Base-by-base conservation (phyloP, 129 eudicot species). In the Silybum marianum region DNA sequence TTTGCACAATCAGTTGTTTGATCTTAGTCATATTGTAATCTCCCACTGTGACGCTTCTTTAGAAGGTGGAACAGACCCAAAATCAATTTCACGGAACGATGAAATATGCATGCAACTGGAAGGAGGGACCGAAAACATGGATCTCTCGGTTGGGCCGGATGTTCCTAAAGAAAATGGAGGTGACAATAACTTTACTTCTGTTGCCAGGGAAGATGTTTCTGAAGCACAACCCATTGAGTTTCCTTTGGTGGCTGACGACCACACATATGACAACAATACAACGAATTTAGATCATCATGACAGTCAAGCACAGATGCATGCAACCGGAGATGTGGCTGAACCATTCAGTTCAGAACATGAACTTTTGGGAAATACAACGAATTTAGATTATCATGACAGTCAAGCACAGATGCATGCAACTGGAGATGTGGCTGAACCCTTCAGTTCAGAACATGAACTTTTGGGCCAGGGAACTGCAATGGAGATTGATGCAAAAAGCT, bases 1-100 rank as follows among this genome's bases (percentile, higher is more conserved):
- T 77, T 85, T 94, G 83, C 93, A 92, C 76, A 85, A 84, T 79
- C 91, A 88, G 78, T 40, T 78, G 69, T 87, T 78, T 82, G 92
- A 90, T 84, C 75, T 90, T 75, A 86, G 91, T 77, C 82, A 78
- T 74, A 90, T 88, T 42, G 80, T 28, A 24, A 60, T 95, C 32
- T 68, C 89, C 60, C 74, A 48, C 21, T 14, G 70, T 44, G 80
- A 69, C 36, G 74, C 86, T 67, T 84, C 87, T 79, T 69, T 71
- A 73, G 87, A 77, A 81, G 77, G 39, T 63, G 85, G 51, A 24
- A 38, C 44, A 36, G 72, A 69, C 78, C 83, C 28, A n/a, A 84
- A 66, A 51, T 71, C 78, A 66, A 22, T 75, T 80, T 79, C 90
- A 42, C 60, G 51, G 8, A 44, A 25, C 65, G 88, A 73, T 72